Conservation (phyloP, 108 stramenopile genomes). For the Pseudonitzschia multiseries region DNA sequence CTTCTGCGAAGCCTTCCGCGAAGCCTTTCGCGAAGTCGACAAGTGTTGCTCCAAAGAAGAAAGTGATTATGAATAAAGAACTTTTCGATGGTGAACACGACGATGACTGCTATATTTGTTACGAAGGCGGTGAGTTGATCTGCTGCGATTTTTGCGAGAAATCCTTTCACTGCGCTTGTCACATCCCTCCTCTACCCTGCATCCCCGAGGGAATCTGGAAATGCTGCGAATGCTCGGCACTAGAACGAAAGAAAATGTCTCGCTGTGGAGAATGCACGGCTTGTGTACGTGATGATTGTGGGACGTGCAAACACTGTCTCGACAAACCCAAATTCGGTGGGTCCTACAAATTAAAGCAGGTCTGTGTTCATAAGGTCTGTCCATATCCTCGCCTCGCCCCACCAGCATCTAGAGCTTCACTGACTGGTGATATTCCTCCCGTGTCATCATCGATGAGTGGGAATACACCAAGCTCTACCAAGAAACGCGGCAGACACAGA, state of each 20-base stretch:
- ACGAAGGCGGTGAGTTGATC: constrained; percentile 1
- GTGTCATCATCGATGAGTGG: background rate
- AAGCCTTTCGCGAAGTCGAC: background rate
- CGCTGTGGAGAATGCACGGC: constrained; percentile 5
- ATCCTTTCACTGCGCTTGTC: background rate
- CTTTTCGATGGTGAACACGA: constrained; percentile 2
- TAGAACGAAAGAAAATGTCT: constrained; percentile 5
- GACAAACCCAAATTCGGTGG: constrained; percentile 4
- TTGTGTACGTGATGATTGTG: background rate
- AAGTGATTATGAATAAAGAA: background rate
- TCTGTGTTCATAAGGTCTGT: constrained; percentile 1
- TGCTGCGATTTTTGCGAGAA: constrained; percentile 12
- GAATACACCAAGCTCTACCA: background rate
- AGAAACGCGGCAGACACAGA: background rate
- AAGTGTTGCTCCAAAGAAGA: background rate
- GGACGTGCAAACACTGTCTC: constrained; percentile 7
- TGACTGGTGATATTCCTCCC: background rate
- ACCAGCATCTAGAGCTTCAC: background rate
- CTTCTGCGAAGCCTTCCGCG: background rate
- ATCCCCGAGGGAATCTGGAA: constrained; percentile 8
- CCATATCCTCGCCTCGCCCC: constrained; percentile 1
- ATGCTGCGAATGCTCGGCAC: constrained; percentile 1
- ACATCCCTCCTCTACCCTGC: background rate
- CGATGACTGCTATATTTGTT: constrained; percentile 9
- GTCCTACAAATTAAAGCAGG: background rate